Conservation (phyloP, 1,139 yeast genomes). For the Nadsonia commutata region DNA sequence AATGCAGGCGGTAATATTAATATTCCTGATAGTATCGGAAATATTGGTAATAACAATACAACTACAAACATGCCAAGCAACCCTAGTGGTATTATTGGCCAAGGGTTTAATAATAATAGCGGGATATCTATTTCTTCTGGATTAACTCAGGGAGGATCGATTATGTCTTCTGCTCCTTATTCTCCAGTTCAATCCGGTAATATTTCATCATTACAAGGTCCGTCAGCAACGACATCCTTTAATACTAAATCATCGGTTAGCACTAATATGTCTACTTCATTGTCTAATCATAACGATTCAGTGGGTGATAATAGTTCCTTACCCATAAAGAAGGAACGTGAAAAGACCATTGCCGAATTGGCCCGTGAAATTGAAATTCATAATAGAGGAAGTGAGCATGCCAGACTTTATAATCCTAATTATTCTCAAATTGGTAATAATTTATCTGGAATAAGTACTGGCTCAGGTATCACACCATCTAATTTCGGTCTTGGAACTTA, state of each 20-base stretch:
- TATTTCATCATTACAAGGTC: neutral
- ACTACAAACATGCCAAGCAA: too few relatives aligned
- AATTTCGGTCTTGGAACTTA: neutral
- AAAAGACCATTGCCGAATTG: slow-evolving; percentile 39
- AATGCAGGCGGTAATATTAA: neutral
- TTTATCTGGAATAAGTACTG: neutral
- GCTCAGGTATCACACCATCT: neutral
- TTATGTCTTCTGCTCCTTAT: neutral
- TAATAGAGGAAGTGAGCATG: slow-evolving; percentile 7
- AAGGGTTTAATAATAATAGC: neutral
- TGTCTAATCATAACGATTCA: neutral
- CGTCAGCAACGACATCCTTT: too few relatives aligned
- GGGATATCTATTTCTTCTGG: neutral
- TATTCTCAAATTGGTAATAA: neutral
- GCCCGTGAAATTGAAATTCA: slow-evolving; percentile 38
- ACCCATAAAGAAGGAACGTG: slow-evolving; percentile 13
- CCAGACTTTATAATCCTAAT: neutral
- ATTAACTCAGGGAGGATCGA: neutral
- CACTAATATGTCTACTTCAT: neutral
- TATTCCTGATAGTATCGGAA: neutral
- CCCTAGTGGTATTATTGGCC: slow-evolving; percentile 1
- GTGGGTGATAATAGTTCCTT: neutral
- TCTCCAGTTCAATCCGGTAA: neutral
- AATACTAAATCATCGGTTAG: neutral
- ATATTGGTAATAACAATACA: neutral